These are phyloP conservation scores for Ambrosiella xylebori DNA, from an alignment of 2,329 filamentous ascomycete species.

Conservation along the genomic window DNA sequence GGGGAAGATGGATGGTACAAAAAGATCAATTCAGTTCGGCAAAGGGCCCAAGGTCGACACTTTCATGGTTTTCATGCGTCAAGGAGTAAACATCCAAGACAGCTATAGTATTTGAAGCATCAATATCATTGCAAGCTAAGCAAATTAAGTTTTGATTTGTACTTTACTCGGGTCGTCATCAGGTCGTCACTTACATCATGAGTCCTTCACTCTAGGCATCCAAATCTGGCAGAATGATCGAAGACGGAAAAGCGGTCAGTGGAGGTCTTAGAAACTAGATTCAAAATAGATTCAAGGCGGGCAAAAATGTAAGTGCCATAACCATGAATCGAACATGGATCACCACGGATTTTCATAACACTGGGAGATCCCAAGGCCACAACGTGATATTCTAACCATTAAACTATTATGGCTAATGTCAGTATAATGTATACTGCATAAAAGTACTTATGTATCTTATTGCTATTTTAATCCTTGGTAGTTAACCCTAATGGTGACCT, in stretches of 20 bases:
- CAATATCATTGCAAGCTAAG: too few relatives aligned
- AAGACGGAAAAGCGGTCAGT: not conserved
- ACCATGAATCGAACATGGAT: constrained; percentile 14
- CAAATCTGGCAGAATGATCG: not conserved
- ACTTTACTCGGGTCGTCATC: not conserved
- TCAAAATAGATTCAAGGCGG: not conserved
- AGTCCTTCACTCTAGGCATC: not conserved
- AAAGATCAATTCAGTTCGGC: too few relatives aligned
- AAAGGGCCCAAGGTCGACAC: too few relatives aligned
- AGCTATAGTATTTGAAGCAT: too few relatives aligned
- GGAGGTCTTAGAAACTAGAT: not conserved
- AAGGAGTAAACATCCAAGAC: too few relatives aligned
- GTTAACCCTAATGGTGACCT: not conserved
- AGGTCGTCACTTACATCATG: not conserved
- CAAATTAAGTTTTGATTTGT: too few relatives aligned
- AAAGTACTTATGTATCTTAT: not conserved
- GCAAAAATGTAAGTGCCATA: constrained; percentile 10
- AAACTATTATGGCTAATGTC: constrained; percentile 12
- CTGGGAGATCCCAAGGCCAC: not conserved
- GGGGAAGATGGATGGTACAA: too few relatives aligned
- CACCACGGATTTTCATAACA: constrained; percentile 8
- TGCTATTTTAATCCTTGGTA: not conserved
- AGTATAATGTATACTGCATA: not conserved
- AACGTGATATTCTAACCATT: constrained; percentile 13
- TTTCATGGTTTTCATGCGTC: too few relatives aligned